Conservation (phyloP, 371 early-diverging fungal genomes). For the Saksenaea vasiformis region DNA sequence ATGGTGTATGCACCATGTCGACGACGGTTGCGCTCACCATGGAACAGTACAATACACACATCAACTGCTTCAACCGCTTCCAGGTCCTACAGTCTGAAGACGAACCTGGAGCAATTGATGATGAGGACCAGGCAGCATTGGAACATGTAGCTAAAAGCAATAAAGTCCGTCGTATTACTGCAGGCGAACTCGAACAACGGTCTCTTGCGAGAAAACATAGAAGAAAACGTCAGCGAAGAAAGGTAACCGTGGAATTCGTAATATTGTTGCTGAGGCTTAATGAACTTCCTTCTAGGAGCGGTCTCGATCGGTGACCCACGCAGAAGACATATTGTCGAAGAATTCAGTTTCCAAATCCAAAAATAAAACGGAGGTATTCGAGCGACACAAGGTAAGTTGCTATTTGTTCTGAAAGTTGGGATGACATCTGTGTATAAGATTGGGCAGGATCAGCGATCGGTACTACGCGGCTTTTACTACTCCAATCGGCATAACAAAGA, state of each 20-base stretch:
- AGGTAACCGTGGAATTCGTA: too few relatives aligned
- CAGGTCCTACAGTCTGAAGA: too few relatives aligned
- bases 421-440: not conserved
- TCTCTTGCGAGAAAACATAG: not conserved
- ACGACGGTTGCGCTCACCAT: not conserved
- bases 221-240: not conserved
- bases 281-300: not conserved
- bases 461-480: not conserved
- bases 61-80: not conserved
- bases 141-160: not conserved
- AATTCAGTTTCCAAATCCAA: not conserved
- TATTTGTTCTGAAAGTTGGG: too few relatives aligned
- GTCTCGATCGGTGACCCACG: not conserved
- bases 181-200: not conserved
- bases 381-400: not conserved
- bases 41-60: not conserved
- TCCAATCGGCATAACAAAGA: not conserved
- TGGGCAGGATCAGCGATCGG: not conserved
- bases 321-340: not conserved
- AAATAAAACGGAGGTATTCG: not conserved
- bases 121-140: not conserved
- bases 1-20: slow-evolving; percentile 4
- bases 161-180: not conserved
- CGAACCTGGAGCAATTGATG: not conserved
- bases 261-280: too few relatives aligned